Conservation (phyloP, 169 alveolate genomes). For the Theileria equi region DNA sequence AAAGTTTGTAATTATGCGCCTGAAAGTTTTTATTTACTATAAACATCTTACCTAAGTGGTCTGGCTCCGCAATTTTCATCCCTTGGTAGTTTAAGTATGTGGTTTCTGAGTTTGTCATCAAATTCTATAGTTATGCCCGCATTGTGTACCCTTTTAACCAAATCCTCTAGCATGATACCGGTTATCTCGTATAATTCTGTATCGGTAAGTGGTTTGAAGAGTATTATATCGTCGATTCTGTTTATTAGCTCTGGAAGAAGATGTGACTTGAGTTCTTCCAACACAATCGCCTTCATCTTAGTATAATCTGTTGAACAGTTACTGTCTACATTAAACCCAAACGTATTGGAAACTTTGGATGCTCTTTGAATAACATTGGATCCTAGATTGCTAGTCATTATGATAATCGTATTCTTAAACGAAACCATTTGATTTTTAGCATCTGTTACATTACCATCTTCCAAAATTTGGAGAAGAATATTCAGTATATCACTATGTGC, state of each 20-base stretch:
- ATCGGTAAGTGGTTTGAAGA: conserved; percentile 69
- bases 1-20: conserved; percentile 44
- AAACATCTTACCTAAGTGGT: conserved; percentile 45
- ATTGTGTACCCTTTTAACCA: conserved; percentile 39
- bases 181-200: conserved; percentile 55
- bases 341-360: conserved; percentile 39
- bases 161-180: conserved; percentile 63
- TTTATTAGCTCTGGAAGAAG: conserved; percentile 75
- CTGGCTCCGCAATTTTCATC: conserved; percentile 62
- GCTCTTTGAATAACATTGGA: conserved; percentile 64
- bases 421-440: conserved; percentile 80
- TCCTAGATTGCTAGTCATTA: conserved; percentile 86
- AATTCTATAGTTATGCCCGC: conserved; percentile 36
- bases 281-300: conserved; percentile 35
- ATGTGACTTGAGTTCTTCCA: conserved; percentile 54
- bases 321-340: conserved; percentile 34
- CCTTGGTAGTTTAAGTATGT: conserved; percentile 52
- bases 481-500: conserved; percentile 84
- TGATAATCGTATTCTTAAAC: conserved; percentile 80
- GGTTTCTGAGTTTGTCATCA: conserved; percentile 40
- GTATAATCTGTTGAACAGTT: conserved; percentile 7
- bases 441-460: conserved; percentile 84
- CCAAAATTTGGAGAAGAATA: conserved; percentile 68
- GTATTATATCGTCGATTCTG: conserved; percentile 73
- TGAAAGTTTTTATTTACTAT: conserved; percentile 1